Evolutionary conservation across 2,329 filamentous ascomycete species (phyloP).

Genomic region (Cladosporium phlei): DNA sequence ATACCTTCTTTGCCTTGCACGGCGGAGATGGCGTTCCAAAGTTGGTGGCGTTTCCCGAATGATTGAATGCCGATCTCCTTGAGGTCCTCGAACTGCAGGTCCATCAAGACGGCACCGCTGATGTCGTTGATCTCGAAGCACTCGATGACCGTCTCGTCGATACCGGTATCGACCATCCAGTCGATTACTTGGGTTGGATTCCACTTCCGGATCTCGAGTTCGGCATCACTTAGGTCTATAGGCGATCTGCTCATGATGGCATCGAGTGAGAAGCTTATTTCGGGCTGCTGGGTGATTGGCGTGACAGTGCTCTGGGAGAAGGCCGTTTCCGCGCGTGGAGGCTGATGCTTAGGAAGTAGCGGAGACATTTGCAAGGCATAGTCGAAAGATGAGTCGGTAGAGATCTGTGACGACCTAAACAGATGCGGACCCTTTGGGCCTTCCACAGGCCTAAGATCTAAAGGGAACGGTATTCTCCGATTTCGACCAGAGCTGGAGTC

Average conservation of each 20-base stretch:
- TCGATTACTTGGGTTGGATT: constrained; percentile 71
- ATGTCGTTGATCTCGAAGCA: constrained; percentile 92
- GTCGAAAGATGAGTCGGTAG: constrained; percentile 48
- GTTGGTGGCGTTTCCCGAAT: constrained; percentile 72
- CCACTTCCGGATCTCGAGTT: constrained; percentile 55
- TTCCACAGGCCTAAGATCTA: constrained; percentile 64
- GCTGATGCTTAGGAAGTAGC: constrained; percentile 60
- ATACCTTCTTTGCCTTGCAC: constrained; percentile 50
- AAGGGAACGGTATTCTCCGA: constrained; percentile 57
- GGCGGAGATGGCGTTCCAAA: constrained; percentile 74
- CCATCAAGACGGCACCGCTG: constrained; percentile 77
- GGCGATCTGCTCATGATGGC: constrained; percentile 16
- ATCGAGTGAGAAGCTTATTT: constrained; percentile 27
- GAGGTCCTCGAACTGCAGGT: constrained; percentile 85
- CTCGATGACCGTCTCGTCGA: constrained; percentile 71
- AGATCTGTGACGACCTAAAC: constrained; percentile 66
- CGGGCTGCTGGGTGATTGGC: constrained; percentile 18
- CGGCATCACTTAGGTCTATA: constrained; percentile 15
- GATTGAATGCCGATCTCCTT: constrained; percentile 76
- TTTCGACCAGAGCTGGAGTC: constrained; percentile 47
- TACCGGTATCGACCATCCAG: constrained; percentile 79
- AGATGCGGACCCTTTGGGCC: constrained; percentile 83
- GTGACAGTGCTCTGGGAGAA: constrained; percentile 35
- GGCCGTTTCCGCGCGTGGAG: constrained; percentile 38
- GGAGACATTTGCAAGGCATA: constrained; percentile 65